Evolutionary conservation across 352 stramenopile species (phyloP).

Genomic region (Phytophthora multivora): DNA sequence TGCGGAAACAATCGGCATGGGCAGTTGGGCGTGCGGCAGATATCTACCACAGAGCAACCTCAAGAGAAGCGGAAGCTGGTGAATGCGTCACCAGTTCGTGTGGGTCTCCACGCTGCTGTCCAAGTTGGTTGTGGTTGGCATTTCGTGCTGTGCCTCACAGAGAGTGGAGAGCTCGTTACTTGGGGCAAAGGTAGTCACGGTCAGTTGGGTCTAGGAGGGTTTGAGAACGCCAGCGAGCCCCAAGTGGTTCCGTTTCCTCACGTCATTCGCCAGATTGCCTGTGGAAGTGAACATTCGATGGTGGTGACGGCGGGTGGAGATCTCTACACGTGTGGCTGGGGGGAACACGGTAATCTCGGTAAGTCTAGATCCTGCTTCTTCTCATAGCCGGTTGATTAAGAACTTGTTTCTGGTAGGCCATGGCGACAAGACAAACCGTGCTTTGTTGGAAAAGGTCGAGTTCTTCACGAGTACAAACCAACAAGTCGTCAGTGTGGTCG

Average conservation of each 20-base stretch:
- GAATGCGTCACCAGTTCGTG: conserved; percentile 30
- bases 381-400: background rate
- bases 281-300: conserved; percentile 78
- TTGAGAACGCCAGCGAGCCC: conserved; percentile 26
- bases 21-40: conserved; percentile 52
- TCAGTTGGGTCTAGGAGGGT: conserved; percentile 53
- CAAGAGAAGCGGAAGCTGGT: conserved; percentile 25
- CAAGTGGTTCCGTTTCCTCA: conserved; percentile 36
- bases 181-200: conserved; percentile 85
- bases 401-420: conserved; percentile 48
- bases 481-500: conserved; percentile 40
- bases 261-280: conserved; percentile 51
- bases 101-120: conserved; percentile 30
- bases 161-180: conserved; percentile 38
- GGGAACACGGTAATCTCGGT: conserved; percentile 87
- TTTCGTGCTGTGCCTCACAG: conserved; percentile 62
- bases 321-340: conserved; percentile 84
- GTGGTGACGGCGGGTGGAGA: conserved; percentile 52
- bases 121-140: conserved; percentile 80
- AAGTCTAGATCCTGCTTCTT: conserved; percentile 6
- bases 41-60: background rate
- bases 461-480: conserved; percentile 49
- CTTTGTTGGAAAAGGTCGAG: conserved; percentile 40
- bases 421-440: conserved; percentile 49
- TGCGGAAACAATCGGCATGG: conserved; percentile 83